These are phyloP conservation scores for Trichoderma pleuroti DNA, from an alignment of 2,329 filamentous ascomycete species.

Conservation along the genomic window DNA sequence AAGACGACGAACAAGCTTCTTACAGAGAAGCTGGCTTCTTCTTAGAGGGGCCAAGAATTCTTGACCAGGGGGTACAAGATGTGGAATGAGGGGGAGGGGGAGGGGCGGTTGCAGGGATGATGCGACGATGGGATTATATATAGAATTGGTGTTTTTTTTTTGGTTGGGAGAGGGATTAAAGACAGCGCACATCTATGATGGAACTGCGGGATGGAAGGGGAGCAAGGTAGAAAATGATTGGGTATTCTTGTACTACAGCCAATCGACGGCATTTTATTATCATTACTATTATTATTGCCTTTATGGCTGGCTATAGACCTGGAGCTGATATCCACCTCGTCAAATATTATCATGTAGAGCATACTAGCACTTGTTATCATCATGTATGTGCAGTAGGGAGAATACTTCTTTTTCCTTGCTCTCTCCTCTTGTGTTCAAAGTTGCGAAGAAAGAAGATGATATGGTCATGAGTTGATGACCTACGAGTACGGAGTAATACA, in stretches of 20 bases:
- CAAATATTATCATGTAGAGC: not conserved
- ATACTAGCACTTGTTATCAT: not conserved
- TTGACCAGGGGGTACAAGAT: not conserved
- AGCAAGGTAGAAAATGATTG: not conserved
- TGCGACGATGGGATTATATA: not conserved
- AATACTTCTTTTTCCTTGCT: not conserved
- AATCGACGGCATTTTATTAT: not conserved
- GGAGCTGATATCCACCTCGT: not conserved
- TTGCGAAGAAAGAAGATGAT: not conserved
- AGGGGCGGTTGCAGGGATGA: not conserved
- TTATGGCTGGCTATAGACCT: constrained; percentile 3
- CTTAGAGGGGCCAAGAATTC: not conserved
- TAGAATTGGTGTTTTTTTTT: constrained; percentile 9
- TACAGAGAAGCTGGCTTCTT: constrained; percentile 41
- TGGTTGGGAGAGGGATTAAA: not conserved
- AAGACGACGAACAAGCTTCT: constrained; percentile 50
- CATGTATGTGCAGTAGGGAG: not conserved
- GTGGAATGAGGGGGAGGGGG: not conserved
- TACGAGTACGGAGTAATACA: not conserved
- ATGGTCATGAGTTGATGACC: not conserved
- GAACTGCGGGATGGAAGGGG: not conserved
- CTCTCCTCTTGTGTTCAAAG: not conserved
- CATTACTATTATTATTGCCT: not conserved
- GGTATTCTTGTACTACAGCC: constrained; percentile 10
- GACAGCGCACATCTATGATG: constrained; percentile 1